These are phyloP conservation scores for Magnusiomyces fungicola DNA, from an alignment of 1,139 yeast species.

Conservation along the genomic window DNA sequence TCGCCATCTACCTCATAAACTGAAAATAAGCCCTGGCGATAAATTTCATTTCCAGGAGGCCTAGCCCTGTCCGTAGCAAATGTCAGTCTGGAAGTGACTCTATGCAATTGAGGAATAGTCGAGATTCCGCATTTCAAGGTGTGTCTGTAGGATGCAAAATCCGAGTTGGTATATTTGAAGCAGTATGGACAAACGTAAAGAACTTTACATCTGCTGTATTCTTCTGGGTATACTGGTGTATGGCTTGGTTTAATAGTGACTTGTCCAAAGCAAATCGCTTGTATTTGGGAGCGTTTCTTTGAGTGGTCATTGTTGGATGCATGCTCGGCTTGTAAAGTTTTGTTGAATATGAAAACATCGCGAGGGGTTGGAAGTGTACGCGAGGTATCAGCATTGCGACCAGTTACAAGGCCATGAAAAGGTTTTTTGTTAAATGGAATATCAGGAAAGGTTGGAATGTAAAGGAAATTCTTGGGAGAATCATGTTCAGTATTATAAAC, in stretches of 20 bases:
- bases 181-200: slow-evolving; percentile 82
- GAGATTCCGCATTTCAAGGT: slow-evolving; percentile 49
- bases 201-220: slow-evolving; percentile 55
- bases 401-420: not conserved
- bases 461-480: no score
- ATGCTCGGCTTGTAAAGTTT: not conserved
- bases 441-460: not conserved
- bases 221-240: slow-evolving; percentile 89
- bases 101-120: not conserved
- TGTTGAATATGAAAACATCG: not conserved
- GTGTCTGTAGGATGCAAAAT: slow-evolving; percentile 64
- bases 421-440: not conserved
- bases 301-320: no score
- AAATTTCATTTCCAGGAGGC: slow-evolving; percentile 92
- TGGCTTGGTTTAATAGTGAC: slow-evolving; percentile 86
- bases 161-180: slow-evolving; percentile 69
- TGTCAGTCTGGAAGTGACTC: no score
- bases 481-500: no score
- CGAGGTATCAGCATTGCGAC: slow-evolving; percentile 1
- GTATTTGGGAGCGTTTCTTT: slow-evolving; percentile 42
- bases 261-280: slow-evolving; percentile 58
- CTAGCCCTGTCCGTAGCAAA: slow-evolving; percentile 28
- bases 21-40: slow-evolving; percentile 51
- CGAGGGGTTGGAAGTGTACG: not conserved
- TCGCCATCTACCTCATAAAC: slow-evolving; percentile 93